phyloP scores from a whole-genome alignment of 192 early-diverging fungal species.

The Coemansia umbellata region DNA sequence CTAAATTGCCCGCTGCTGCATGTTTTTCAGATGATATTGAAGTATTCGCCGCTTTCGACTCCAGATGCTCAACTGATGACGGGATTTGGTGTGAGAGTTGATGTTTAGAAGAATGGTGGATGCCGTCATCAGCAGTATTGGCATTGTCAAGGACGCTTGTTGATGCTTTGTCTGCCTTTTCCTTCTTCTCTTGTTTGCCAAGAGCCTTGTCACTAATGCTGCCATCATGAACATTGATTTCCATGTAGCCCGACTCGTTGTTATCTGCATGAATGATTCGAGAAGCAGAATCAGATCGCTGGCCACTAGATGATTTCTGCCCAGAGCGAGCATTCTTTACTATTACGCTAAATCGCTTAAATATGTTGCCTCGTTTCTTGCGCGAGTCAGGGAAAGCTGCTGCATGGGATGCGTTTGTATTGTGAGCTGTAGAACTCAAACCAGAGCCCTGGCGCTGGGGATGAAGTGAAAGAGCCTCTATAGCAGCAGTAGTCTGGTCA shows the following conservation, averaged over 20 bases:
- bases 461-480: constrained; percentile 33
- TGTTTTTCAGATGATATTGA: no score
- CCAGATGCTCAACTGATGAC: no score
- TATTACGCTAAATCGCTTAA: constrained; percentile 43
- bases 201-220: background rate
- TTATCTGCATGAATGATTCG: constrained; percentile 37
- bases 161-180: no score
- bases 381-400: constrained; percentile 10
- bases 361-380: constrained; percentile 35
- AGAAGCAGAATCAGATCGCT: constrained; percentile 10
- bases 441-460: constrained; percentile 15
- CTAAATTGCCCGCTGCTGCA: no score
- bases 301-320: constrained; percentile 3
- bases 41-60: no score
- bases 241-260: constrained; percentile 37
- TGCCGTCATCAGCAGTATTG: no score
- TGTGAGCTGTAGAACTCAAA: constrained; percentile 2
- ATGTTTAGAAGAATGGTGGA: no score
- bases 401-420: background rate
- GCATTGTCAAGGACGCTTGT: no score
- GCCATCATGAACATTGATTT: constrained; percentile 26
- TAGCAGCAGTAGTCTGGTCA: constrained; percentile 48
- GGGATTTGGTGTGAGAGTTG: no score
- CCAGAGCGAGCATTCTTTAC: constrained; percentile 34
- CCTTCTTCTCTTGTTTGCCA: background rate